These are phyloP conservation scores for Infundibulicybe gibba DNA, from an alignment of 768 basidiomycete genomes.

Conservation along the genomic window DNA sequence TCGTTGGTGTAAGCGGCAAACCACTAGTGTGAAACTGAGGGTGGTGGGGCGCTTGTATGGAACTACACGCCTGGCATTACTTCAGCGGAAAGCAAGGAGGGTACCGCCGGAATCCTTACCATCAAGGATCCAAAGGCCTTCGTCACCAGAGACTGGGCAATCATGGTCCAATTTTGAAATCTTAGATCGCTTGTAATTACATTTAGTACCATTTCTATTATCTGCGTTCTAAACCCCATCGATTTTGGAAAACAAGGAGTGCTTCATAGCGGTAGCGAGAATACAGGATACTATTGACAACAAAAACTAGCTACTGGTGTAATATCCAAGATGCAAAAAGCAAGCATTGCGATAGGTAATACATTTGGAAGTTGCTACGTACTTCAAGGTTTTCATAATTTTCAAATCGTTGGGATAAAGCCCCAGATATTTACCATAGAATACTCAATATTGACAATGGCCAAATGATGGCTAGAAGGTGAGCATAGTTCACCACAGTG, in stretches of 20 bases:
- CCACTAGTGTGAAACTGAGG: conserved; percentile 55
- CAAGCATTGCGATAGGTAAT: too few species aligned
- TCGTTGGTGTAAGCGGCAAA: conserved; percentile 64
- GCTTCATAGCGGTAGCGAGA: neutral
- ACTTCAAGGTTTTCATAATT: too few species aligned
- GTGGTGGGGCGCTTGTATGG: conserved; percentile 58
- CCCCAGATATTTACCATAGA: too few species aligned
- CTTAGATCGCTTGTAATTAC: neutral
- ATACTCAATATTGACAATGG: too few species aligned
- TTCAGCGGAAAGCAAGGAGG: conserved; percentile 56
- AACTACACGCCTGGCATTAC: conserved; percentile 59
- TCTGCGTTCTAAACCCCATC: neutral
- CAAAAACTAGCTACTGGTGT: too few species aligned
- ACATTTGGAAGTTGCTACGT: too few species aligned
- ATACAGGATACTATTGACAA: conserved; percentile 1
- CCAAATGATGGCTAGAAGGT: too few species aligned
- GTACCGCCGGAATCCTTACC: conserved; percentile 59
- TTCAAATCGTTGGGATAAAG: too few species aligned
- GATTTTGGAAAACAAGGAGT: neutral
- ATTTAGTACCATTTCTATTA: too few species aligned
- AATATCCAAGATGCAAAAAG: too few species aligned
- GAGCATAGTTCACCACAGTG: conserved; percentile 10
- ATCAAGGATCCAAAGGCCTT: conserved; percentile 72
- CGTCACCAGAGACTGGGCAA: conserved; percentile 63
- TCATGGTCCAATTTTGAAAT: conserved; percentile 31